These are phyloP conservation scores for Clavaria fumosa DNA, from an alignment of 768 basidiomycete species.

Conservation along the genomic window DNA sequence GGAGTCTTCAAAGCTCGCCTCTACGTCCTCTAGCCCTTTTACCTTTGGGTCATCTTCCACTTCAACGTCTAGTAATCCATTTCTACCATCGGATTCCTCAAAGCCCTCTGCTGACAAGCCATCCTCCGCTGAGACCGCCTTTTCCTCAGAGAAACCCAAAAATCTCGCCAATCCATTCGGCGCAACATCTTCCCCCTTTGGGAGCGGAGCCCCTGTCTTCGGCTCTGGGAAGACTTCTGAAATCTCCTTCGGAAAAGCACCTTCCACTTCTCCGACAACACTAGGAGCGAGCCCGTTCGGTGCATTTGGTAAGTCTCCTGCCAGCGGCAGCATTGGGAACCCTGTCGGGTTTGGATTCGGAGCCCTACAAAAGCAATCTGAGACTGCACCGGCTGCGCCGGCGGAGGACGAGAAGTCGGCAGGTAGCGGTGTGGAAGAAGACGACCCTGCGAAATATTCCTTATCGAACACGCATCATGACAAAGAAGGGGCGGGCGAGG, in stretches of 20 bases:
- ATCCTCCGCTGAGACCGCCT: constrained; percentile 1
- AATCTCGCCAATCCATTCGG: neutral
- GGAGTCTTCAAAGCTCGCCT: neutral
- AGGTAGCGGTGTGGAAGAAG: constrained; percentile 1
- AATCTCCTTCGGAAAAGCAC: no score
- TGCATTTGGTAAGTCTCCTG: constrained; percentile 20
- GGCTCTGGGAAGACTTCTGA: no score
- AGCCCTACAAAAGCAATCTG: constrained; percentile 20
- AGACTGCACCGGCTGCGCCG: neutral
- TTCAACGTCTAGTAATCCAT: no score
- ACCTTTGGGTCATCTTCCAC: constrained; percentile 9
- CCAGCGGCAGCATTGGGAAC: constrained; percentile 42
- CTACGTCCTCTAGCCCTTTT: constrained; percentile 7
- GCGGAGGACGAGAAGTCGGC: neutral
- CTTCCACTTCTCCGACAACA: no score
- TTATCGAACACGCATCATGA: constrained; percentile 32
- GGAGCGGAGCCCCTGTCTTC: no score
- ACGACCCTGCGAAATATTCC: constrained; percentile 9
- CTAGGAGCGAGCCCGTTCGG: no score
- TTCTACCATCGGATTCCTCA: no score
- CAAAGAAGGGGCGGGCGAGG: constrained; percentile 66
- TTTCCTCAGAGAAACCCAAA: constrained; percentile 7
- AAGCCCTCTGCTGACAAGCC: no score
- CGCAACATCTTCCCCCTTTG: no score
- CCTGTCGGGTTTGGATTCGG: constrained; percentile 51